These are phyloP conservation scores for Corymbia calophylla DNA, from an alignment of 441 rosid species.

Conservation along the genomic window DNA sequence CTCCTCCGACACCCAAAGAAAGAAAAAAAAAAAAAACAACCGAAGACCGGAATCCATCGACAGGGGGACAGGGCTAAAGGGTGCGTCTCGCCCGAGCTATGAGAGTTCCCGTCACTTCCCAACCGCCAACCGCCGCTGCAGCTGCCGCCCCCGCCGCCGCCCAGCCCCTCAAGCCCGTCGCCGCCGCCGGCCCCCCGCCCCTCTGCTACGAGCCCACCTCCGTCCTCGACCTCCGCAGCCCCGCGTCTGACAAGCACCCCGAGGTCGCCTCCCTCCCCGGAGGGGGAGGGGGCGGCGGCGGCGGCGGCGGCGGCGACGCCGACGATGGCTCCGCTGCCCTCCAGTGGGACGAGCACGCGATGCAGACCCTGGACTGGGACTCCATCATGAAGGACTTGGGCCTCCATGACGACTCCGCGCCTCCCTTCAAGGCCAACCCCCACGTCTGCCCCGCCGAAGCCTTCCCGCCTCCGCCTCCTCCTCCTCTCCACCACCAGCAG, in stretches of 20 bases:
- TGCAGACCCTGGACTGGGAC: constrained; percentile 81
- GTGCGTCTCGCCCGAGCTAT: constrained; percentile 19
- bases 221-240: constrained; percentile 69
- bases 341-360: constrained; percentile 65
- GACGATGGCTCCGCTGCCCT: background rate
- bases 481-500: constrained; percentile 23
- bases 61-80: background rate
- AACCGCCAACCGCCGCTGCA: constrained; percentile 10
- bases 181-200: background rate
- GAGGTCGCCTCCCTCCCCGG: constrained; percentile 3
- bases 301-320: background rate
- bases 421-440: background rate
- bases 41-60: background rate
- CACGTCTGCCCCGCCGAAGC: constrained; percentile 23
- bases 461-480: constrained; percentile 10
- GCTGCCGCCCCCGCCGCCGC: constrained; percentile 14
- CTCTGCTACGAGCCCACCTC: constrained; percentile 67
- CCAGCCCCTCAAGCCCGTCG: constrained; percentile 21
- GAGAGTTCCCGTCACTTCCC: constrained; percentile 42
- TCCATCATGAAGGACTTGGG: constrained; percentile 76
- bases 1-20: background rate
- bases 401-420: constrained; percentile 40
- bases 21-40: background rate
- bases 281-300: background rate
- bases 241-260: constrained; percentile 20